Conservation (phyloP, 2,329 filamentous ascomycete genomes). For the Claviceps arundinis region DNA sequence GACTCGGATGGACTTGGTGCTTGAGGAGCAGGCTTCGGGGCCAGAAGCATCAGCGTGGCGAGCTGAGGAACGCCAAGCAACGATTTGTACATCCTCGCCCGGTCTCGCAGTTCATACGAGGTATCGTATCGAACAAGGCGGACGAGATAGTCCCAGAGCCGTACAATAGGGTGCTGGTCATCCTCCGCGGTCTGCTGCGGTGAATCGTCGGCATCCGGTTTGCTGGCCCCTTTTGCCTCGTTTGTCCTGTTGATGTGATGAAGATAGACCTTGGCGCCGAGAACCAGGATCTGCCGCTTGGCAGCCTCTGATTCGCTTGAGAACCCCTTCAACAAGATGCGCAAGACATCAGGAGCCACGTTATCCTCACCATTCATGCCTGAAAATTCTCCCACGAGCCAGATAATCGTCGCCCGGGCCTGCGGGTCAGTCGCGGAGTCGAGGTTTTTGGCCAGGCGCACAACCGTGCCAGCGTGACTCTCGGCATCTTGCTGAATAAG, state of each 20-base stretch:
- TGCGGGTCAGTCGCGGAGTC: conserved; percentile 79
- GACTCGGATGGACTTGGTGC: conserved; percentile 79
- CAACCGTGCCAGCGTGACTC: conserved; percentile 71
- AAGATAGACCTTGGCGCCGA: conserved; percentile 93
- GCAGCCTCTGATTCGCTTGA: conserved; percentile 70
- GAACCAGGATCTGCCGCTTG: conserved; percentile 79
- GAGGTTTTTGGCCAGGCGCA: conserved; percentile 79
- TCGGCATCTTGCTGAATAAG: conserved; percentile 83
- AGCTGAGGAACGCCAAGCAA: conserved; percentile 75
- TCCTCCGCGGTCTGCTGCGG: conserved; percentile 12
- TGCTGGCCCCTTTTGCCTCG: conserved; percentile 24
- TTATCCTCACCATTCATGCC: conserved; percentile 70
- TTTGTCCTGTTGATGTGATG: conserved; percentile 63
- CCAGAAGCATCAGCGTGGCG: conserved; percentile 78
- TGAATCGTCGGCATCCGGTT: conserved; percentile 17
- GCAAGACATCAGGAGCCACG: conserved; percentile 82
- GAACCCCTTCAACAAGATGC: conserved; percentile 79
- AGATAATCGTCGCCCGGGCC: conserved; percentile 87
- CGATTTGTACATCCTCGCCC: conserved; percentile 75
- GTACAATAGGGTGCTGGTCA: conserved; percentile 51
- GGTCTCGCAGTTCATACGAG: conserved; percentile 88
- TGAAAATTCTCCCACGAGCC: conserved; percentile 91
- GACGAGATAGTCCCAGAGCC: conserved; percentile 74
- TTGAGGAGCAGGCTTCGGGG: conserved; percentile 87
- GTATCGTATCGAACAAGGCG: conserved; percentile 83